A percentile compares a stretch with the other conserved stretches of the same genome.
Conservation (phyloP, 2,329 filamentous ascomycete genomes). For the Colletotrichum sp. region DNA sequence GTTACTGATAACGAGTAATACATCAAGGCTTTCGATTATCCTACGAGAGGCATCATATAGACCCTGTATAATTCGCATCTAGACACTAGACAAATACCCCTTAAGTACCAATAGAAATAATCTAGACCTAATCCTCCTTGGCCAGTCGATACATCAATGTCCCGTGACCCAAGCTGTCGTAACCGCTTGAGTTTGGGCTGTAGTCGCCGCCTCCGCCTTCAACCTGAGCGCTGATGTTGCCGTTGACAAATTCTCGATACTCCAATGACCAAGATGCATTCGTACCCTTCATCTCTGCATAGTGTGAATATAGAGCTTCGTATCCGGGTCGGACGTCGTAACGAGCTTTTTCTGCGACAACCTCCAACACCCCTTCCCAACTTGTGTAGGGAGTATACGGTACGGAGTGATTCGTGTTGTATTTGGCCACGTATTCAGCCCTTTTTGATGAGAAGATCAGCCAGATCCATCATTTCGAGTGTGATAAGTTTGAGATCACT, state of each 20-base stretch:
- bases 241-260: neutral
- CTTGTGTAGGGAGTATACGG: neutral
- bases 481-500: fast-evolving
- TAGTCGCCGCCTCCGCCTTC: neutral
- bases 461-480: fast-evolving
- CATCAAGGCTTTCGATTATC: fast-evolving
- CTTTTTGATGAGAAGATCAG: neutral
- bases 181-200: neutral
- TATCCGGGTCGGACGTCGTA: neutral
- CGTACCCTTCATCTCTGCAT: neutral
- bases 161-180: neutral
- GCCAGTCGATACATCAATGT: neutral
- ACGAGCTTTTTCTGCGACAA: neutral
- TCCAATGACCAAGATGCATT: neutral
- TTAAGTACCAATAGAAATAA: neutral
- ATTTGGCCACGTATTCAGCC: neutral
- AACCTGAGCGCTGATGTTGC: neutral
- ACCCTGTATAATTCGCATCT: neutral
- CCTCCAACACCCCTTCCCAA: neutral
- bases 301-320: neutral
- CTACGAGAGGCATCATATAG: neutral
- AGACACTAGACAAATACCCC: neutral
- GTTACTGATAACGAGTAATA: conserved; percentile 44
- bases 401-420: neutral
- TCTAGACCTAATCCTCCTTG: neutral